Conservation (phyloP, 1,139 yeast genomes). For the Meyerozyma smithsonii region DNA sequence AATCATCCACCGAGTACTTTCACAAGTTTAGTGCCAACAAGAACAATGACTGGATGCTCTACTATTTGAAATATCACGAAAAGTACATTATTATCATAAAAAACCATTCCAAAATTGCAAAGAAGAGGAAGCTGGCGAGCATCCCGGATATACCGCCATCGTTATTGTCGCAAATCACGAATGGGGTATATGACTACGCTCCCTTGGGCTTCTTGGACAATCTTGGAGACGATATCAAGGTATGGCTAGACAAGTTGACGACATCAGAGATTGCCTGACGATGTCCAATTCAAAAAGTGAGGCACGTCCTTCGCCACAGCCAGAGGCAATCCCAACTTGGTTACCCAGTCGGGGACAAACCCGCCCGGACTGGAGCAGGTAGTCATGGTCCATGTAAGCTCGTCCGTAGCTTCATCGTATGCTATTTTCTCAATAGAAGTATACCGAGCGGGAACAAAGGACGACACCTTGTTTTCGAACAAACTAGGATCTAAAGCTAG, state of each 20-base stretch:
- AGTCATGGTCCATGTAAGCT: conserved; percentile 60
- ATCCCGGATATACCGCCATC: conserved; percentile 3
- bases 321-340: conserved; percentile 48
- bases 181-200: conserved; percentile 23
- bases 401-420: conserved; percentile 29
- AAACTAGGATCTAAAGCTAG: conserved; percentile 37
- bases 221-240: conserved; percentile 41
- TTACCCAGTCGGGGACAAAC: conserved; percentile 57
- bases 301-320: conserved; percentile 70
- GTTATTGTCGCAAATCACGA: conserved; percentile 17
- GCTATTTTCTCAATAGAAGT: conserved; percentile 55
- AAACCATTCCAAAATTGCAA: conserved; percentile 18
- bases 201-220: conserved; percentile 38
- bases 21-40: conserved; percentile 40
- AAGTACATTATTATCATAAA: conserved; percentile 34
- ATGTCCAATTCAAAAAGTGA: conserved; percentile 46
- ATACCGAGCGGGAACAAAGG: conserved; percentile 42
- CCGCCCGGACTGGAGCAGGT: conserved; percentile 67
- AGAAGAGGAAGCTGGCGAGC: conserved; percentile 7
- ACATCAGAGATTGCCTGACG: not conserved
- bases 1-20: conserved; percentile 30
- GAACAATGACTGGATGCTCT: conserved; percentile 43
- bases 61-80: conserved; percentile 28
- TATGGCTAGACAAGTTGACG: conserved; percentile 33
- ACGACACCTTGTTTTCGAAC: conserved; percentile 12